Percentiles rank a stretch among this genome's conserved stretches.
These are phyloP conservation scores for Zymoseptoria brevis DNA, from an alignment of 2,329 filamentous ascomycete species.

Conservation along the genomic window DNA sequence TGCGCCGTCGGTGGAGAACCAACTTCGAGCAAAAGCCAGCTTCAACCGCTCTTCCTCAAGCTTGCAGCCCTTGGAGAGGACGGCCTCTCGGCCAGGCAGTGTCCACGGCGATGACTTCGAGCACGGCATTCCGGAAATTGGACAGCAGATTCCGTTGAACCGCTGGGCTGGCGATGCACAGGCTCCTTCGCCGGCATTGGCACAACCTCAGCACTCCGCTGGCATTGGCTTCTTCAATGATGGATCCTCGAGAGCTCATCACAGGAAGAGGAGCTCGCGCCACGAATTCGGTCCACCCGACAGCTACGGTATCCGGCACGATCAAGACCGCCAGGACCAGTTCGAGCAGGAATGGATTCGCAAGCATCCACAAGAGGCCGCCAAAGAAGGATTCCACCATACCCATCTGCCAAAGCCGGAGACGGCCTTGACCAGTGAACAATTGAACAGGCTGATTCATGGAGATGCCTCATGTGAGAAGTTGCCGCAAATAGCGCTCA, in stretches of 20 bases:
- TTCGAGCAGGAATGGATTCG: constrained; percentile 89
- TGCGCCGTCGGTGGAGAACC: constrained; percentile 35
- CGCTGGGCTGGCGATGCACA: constrained; percentile 90
- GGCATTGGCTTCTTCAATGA: constrained; percentile 49
- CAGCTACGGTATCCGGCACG: constrained; percentile 88
- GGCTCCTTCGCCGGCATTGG: constrained; percentile 73
- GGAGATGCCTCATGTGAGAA: constrained; percentile 52
- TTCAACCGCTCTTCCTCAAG: constrained; percentile 40
- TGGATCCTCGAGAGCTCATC: constrained; percentile 48
- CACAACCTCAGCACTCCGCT: constrained; percentile 32
- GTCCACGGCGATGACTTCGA: constrained; percentile 58
- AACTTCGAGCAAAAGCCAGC: constrained; percentile 56
- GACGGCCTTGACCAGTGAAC: constrained; percentile 80
- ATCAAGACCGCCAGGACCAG: constrained; percentile 64
- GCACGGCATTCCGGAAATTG: constrained; percentile 86
- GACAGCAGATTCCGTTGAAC: constrained; percentile 88
- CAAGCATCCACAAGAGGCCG: constrained; percentile 76
- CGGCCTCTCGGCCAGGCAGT: constrained; percentile 47
- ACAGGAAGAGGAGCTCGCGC: constrained; percentile 63
- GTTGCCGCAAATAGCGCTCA: background rate
- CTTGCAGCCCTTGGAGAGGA: constrained; percentile 32
- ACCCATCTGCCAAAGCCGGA: constrained; percentile 59
- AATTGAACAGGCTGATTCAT: constrained; percentile 82
- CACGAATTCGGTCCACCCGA: constrained; percentile 70
- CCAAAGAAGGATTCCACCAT: constrained; percentile 63